phyloP scores from a whole-genome alignment of 352 stramenopile species.

The Globisporangium okanoganense region DNA sequence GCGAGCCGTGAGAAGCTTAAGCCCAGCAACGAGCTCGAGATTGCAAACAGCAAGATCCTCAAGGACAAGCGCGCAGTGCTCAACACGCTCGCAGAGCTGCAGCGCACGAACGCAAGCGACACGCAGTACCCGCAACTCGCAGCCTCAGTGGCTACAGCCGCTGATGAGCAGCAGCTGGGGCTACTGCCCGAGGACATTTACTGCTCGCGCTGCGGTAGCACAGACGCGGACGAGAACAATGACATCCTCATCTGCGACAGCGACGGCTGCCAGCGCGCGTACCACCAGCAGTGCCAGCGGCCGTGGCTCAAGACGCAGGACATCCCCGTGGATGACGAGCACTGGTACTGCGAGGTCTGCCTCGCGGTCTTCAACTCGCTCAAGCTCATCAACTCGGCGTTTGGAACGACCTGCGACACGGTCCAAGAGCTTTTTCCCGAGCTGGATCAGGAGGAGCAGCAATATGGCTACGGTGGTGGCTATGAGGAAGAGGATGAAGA shows the following conservation, averaged over 20 bases:
- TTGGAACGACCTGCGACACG: slow-evolving; percentile 63
- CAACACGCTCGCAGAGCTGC: slow-evolving; percentile 40
- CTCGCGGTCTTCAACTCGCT: slow-evolving; percentile 73
- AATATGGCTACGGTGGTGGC: slow-evolving; percentile 8
- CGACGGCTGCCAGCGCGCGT: slow-evolving; percentile 65
- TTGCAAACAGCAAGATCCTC: slow-evolving; percentile 45
- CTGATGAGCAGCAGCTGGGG: slow-evolving; percentile 3
- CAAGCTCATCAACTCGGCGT: slow-evolving; percentile 78
- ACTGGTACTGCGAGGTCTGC: slow-evolving; percentile 84
- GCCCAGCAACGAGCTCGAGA: slow-evolving; percentile 63
- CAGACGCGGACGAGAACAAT: slow-evolving; percentile 62
- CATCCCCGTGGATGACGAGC: slow-evolving; percentile 59
- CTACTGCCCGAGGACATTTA: slow-evolving; percentile 50
- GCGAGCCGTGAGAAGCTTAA: slow-evolving; percentile 79
- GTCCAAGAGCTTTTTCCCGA: slow-evolving; percentile 43
- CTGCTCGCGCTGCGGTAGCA: slow-evolving; percentile 69
- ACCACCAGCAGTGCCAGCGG: slow-evolving; percentile 76
- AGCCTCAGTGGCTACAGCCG: slow-evolving; percentile 25
- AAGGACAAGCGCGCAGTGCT: slow-evolving; percentile 51
- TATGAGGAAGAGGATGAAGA: slow-evolving; percentile 25
- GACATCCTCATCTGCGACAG: slow-evolving; percentile 85
- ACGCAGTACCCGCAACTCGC: slow-evolving; percentile 42
- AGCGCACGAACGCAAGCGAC: slow-evolving; percentile 35
- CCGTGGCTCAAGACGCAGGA: slow-evolving; percentile 51
- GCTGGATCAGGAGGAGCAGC: slow-evolving; percentile 29